Evolutionary conservation across 306 rosid genomes (phyloP).

Genomic region (Abrus pulchellus): DNA sequence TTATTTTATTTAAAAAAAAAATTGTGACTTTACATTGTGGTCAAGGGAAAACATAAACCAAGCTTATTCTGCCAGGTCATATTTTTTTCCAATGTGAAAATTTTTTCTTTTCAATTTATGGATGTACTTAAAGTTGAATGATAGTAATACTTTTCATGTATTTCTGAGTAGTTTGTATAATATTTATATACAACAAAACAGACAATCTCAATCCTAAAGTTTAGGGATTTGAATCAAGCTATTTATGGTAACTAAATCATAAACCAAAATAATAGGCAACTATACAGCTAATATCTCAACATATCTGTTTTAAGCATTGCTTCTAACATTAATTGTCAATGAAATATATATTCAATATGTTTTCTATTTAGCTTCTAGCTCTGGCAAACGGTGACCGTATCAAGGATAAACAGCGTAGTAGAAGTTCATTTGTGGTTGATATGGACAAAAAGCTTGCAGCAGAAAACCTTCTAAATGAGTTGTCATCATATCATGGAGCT

Average conservation of each 20-base stretch:
- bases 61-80: background rate
- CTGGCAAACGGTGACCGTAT: conserved; percentile 93
- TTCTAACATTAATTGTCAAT: conserved; percentile 21
- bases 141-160: no score
- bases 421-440: conserved; percentile 93
- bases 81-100: conserved; percentile 10
- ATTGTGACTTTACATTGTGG: conserved; percentile 10
- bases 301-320: background rate
- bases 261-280: no score
- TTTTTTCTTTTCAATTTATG: conserved; percentile 6
- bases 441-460: conserved; percentile 94
- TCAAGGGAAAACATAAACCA: conserved; percentile 20
- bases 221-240: no score
- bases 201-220: no score
- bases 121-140: conserved; percentile 4
- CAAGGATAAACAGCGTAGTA: conserved; percentile 86
- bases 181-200: no score
- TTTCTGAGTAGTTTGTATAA: no score
- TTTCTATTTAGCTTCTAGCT: conserved; percentile 74
- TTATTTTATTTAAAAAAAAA: conserved; percentile 20
- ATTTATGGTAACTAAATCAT: no score
- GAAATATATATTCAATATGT: background rate
- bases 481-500: conserved; percentile 77
- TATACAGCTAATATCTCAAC: no score
- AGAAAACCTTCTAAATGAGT: conserved; percentile 79